Conservation (phyloP, 257 asterid genomes). For the Linaria vulgaris region DNA sequence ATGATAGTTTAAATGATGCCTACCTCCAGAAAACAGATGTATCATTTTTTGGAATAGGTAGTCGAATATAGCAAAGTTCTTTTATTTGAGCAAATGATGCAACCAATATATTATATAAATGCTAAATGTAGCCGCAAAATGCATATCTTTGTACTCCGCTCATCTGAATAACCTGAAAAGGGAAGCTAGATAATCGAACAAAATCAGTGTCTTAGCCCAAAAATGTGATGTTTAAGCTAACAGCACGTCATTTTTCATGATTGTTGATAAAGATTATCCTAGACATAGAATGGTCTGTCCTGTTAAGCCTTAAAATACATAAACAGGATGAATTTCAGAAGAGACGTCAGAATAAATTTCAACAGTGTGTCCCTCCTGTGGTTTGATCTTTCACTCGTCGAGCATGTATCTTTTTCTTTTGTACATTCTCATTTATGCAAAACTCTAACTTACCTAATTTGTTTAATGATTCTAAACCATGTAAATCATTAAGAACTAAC, state of each 20-base stretch:
- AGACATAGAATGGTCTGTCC: background rate
- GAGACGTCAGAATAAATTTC: conserved; percentile 3
- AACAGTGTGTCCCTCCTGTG: conserved; percentile 1
- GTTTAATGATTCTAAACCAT: background rate
- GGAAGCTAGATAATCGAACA: background rate
- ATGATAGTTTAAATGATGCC: conserved; percentile 93
- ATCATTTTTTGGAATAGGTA: background rate
- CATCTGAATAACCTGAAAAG: background rate
- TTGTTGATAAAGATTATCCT: background rate
- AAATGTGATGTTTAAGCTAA: background rate
- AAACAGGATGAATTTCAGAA: background rate
- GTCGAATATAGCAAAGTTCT: background rate
- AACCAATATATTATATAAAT: background rate
- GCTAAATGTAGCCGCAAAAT: too few relatives aligned
- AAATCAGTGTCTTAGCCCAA: background rate
- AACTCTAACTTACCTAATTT: background rate
- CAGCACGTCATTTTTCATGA: background rate
- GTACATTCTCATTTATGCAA: background rate
- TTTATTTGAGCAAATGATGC: background rate
- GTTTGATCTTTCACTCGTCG: conserved; percentile 1
- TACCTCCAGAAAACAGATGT: conserved; percentile 32
- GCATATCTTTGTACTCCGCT: background rate
- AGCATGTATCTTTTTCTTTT: background rate
- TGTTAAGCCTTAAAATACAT: too few relatives aligned
- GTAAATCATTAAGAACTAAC: background rate